Evolutionary conservation across 352 stramenopile genomes (phyloP), one percentile per base, ranked within the genome.

Genomic region (Pythium volutum): DNA sequence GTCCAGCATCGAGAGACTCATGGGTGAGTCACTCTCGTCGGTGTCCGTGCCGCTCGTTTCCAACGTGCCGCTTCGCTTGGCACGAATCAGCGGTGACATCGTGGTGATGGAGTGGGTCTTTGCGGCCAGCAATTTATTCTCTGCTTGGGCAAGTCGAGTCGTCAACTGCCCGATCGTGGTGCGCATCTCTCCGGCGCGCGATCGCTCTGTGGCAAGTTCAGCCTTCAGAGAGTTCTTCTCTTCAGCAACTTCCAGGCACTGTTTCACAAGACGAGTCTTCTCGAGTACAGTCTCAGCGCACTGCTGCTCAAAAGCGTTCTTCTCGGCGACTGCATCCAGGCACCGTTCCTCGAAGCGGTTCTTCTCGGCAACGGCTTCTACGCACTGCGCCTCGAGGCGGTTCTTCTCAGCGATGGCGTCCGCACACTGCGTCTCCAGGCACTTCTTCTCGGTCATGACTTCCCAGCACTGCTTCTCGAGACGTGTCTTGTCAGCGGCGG

Each of bases 1-100:
- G 22, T 45, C 49, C 18, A 38, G n/a, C 49, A 56, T 22, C 20
- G 49, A 56, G 3, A 56, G 49, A 11, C 31, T 10, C 4, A 23
- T 33, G 16, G 49, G 49, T 7, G 33, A 41, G 11, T 56, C 49
- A 20, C 49, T 56, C 18, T 46, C 49, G 33, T 56, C 49, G 18
- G 29, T 46, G 22, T 56, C 49, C 14, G 49, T 56, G 31, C 49
- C 49, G 22, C 49, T 56, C 14, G 49, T 56, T 46, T 56, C 49
- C 49, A 56, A 43, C 8, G 49, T 56, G 49, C 36, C 49, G 49
- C 49, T 56, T 22, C 49, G 42, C 23, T 62, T 62, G 33, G 43
- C 34, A 22, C 48, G 43, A 29, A 39, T 62, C 20, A 52, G 12
- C 20, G 41, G 41, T 11, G 54, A 36, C 27, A 29, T 42, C 41